A percentile compares a stretch with the other conserved stretches of the same genome.
Evolutionary conservation across 2,329 filamentous ascomycete species (phyloP).

Genomic region (Ascochyta viciae-villosae): DNA sequence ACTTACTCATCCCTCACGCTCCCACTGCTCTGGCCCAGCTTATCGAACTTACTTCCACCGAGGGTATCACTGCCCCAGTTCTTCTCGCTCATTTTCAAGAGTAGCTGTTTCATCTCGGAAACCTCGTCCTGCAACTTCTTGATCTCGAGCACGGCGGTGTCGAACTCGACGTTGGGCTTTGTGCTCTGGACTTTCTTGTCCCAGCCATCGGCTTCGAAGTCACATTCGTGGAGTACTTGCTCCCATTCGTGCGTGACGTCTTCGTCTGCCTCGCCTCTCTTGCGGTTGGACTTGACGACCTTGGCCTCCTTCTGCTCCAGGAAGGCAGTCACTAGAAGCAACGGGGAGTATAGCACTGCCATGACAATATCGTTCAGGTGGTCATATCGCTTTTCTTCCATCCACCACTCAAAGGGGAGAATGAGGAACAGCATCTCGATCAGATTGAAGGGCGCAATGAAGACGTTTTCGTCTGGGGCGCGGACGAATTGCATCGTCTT

Average conservation of each 20-base stretch:
- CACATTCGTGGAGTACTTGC: constrained; percentile 72
- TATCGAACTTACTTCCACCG: constrained; percentile 35
- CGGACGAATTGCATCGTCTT: constrained; percentile 98
- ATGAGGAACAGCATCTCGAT: constrained; percentile 83
- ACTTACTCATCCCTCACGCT: constrained; percentile 32
- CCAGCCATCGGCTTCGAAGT: constrained; percentile 88
- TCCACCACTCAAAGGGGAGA: constrained; percentile 93
- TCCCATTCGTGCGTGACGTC: constrained; percentile 94
- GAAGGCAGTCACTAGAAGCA: constrained; percentile 79
- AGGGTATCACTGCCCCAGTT: constrained; percentile 43
- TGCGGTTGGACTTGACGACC: constrained; percentile 74
- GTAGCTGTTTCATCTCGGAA: constrained; percentile 53
- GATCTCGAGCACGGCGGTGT: constrained; percentile 74
- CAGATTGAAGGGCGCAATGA: constrained; percentile 93
- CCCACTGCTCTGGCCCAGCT: constrained; percentile 31
- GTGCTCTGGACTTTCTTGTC: constrained; percentile 76
- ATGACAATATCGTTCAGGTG: constrained; percentile 88
- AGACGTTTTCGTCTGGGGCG: constrained; percentile 97
- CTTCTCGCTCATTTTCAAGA: constrained; percentile 37
- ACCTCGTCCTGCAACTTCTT: constrained; percentile 54
- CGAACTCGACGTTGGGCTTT: constrained; percentile 81
- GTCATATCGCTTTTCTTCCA: constrained; percentile 76
- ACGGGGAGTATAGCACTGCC: constrained; percentile 81
- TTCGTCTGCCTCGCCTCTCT: constrained; percentile 85
- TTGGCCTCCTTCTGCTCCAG: constrained; percentile 56